phyloP scores from a whole-genome alignment of 495 filamentous ascomycete species.

The Monascus purpureus region DNA sequence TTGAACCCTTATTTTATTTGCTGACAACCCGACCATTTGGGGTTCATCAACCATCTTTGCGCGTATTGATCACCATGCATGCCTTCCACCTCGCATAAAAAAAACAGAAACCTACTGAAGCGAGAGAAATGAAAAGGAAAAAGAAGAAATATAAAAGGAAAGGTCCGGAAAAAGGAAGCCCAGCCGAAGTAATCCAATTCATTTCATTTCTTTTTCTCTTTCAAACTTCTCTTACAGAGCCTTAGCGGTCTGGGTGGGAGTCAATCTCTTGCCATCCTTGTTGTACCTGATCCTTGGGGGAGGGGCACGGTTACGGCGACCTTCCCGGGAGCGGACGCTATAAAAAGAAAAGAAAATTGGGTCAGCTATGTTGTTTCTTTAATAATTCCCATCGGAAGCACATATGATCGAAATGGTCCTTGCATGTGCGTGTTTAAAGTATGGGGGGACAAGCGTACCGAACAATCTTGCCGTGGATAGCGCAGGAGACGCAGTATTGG shows the following conservation, averaged over 20 bases:
- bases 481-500: constrained; percentile 99
- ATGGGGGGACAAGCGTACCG: constrained; percentile 52
- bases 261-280: constrained; percentile 99
- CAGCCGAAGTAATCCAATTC: constrained; percentile 18
- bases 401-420: too few species aligned
- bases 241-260: constrained; percentile 71
- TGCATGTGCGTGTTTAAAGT: not conserved
- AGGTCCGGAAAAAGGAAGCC: constrained; percentile 1
- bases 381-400: too few species aligned
- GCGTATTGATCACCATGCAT: constrained; percentile 2
- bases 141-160: constrained; percentile 13
- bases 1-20: constrained; percentile 2
- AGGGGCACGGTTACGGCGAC: constrained; percentile 96
- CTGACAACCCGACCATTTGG: constrained; percentile 1
- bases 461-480: constrained; percentile 99
- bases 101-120: too few species aligned
- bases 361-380: too few species aligned
- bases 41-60: not conserved
- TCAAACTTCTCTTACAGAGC: constrained; percentile 34
- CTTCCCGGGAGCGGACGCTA: constrained; percentile 94
- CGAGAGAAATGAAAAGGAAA: constrained; percentile 13
- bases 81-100: constrained; percentile 11
- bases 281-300: constrained; percentile 97
- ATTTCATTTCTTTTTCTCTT: constrained; percentile 26
- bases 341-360: constrained; percentile 11